Base-by-base conservation (phyloP, 257 asterid species). In the Salvia splendens region DNA sequence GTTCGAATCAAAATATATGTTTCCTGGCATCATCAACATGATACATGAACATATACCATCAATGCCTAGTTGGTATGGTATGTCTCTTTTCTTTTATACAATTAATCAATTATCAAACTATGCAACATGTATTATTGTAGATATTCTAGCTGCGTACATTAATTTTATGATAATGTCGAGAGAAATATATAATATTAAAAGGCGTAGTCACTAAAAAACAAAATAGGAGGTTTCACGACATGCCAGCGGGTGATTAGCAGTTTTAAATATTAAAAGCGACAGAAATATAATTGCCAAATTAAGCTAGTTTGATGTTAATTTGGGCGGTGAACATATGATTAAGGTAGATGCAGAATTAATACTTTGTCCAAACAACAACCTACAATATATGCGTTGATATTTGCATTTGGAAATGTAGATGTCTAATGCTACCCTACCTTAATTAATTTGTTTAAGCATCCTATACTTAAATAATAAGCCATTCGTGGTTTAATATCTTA, bases 301-400 rank as follows among this genome's bases (percentile, higher is more conserved):
- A 8, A n/a, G 14, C 14, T 5, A 33, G n/a, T 6, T 8, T 36
- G 3, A 14, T 73, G 70, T 54, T 11, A 45, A 33, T 5, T 20
- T 61, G 74, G 65, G 9, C 73, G 73, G 75, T 61, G 63, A 61
- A 50, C 6, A 38, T 40, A 49, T 66, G 57, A 50, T 41, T 33
- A 47, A 42, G 43, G 17, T 4, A 8, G 17, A 28, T 52, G 60
- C 76, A 59, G 12, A 17, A 69, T 57, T 49, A 69, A 40, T 75
- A 28, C 20, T 4, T 0, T 76, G 80, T 76, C 76, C 16, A 0
- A 51, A 50, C 43, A 65, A 65, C 73, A 9, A 24, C 76, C 62
- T 52, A 76, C 77, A 76, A 5, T 70, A 11, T 70, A 24, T 24
- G 30, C 0, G 73, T 65, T 41, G 35, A 16, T 64, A 64, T 65